Base-by-base conservation (phyloP, 495 filamentous ascomycete species). In the Parmelia sp. region DNA sequence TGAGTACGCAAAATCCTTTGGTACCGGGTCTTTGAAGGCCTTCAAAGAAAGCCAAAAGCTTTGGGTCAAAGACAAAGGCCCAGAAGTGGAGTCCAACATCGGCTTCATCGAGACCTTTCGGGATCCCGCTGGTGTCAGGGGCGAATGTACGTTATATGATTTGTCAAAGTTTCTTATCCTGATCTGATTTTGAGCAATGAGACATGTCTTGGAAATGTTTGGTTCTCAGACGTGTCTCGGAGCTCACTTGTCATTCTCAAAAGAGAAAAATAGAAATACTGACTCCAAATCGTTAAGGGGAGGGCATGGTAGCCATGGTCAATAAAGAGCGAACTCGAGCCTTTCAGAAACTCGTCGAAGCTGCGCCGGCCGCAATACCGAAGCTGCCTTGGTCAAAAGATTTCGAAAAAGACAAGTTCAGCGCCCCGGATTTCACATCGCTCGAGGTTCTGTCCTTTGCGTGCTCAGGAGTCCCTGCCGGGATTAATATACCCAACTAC, bases 81-180 rank as follows among this genome's bases (percentile, higher is more conserved):
- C 94, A 10, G 86, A 83, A 74, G 86, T 98, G 23, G 94, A 97
- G 74, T 88, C 83, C 23, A 93, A 97, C 73, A 84, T 97, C 62
- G 94, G 94, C 2, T 98, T 97, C 70, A 88, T 98, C 47, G 94
- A 98, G 77, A 96, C 92, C 0, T 98, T 97, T 71, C 84, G 94
- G 58, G 94, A 98, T 72, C 94, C 94, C 1, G 88, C 91, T 61
- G 93, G 94, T 56, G 85, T 96, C 15, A 82, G 93, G 59, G 92
- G 90, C n/a, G 94, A 98, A 72, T 98, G n/a, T n/a, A n/a, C n/a
- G n/a, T n/a, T n/a, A n/a, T n/a, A n/a, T n/a, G n/a, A n/a, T n/a
- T n/a, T n/a, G n/a, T n/a, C n/a, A n/a, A n/a, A n/a, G n/a, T n/a
- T n/a, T n/a, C n/a, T n/a, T n/a, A n/a, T n/a, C n/a, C n/a, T n/a